Conservation (phyloP, 2,329 filamentous ascomycete species). For the Ophiocordyceps australis region DNA sequence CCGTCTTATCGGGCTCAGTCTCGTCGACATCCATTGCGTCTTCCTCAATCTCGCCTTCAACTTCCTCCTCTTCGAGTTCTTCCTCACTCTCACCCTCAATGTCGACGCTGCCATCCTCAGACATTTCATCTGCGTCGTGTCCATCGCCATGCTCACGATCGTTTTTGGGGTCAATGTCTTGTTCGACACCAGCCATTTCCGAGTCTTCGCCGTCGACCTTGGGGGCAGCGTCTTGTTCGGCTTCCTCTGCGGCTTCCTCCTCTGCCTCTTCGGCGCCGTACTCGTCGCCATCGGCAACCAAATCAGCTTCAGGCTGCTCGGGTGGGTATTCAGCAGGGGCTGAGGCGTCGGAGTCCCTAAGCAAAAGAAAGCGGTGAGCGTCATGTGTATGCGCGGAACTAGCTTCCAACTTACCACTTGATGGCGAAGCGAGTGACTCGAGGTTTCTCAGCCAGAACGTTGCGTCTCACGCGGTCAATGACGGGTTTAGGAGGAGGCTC, state of each 20-base stretch:
- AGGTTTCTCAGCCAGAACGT: constrained; percentile 91
- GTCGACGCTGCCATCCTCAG: constrained; percentile 62
- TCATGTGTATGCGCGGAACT: too few species aligned
- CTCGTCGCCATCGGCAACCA: constrained; percentile 64
- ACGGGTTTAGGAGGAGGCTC: constrained; percentile 86
- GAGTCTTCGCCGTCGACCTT: constrained; percentile 43
- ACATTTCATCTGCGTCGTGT: constrained; percentile 45
- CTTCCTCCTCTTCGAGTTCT: constrained; percentile 46
- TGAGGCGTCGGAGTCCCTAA: constrained; percentile 91
- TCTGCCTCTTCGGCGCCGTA: constrained; percentile 87
- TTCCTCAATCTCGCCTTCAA: constrained; percentile 16
- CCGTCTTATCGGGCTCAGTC: constrained; percentile 16
- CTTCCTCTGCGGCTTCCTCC: constrained; percentile 44
- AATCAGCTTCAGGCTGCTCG: constrained; percentile 91
- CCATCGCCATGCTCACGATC: constrained; percentile 14
- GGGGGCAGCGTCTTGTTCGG: constrained; percentile 31
- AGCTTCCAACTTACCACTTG: constrained; percentile 57
- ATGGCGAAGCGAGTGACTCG: constrained; percentile 95
- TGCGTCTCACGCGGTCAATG: constrained; percentile 80
- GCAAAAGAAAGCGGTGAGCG: constrained; percentile 1
- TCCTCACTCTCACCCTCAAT: constrained; percentile 62
- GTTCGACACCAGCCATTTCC: constrained; percentile 58
- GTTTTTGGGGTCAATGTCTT: too few species aligned
- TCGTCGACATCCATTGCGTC: constrained; percentile 33
- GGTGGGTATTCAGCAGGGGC: constrained; percentile 92